A percentile compares a stretch with the other conserved stretches of the same genome.
Evolutionary conservation across 179 eudicot species (phyloP).

Genomic region (Beta macrorhiza): DNA sequence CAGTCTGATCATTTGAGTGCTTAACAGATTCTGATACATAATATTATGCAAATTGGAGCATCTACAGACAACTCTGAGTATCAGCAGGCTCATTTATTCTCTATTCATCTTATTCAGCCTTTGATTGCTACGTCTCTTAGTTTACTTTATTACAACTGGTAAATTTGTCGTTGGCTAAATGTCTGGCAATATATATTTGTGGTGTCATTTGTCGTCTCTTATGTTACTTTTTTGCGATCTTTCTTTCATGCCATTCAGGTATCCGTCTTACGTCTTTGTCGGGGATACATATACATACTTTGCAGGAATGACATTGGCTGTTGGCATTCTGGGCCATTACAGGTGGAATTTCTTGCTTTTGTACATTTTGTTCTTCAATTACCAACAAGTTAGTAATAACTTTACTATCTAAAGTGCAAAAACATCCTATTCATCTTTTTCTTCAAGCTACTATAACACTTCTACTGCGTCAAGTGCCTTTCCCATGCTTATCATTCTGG

Average conservation of each 20-base stretch:
- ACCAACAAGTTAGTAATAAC: too few relatives aligned
- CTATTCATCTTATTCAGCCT: conserved; percentile 88
- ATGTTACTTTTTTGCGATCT: not conserved
- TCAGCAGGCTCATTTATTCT: conserved; percentile 96
- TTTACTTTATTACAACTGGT: conserved; percentile 72
- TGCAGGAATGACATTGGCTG: conserved; percentile 99
- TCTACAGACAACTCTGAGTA: conserved; percentile 51
- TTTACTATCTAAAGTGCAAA: too few relatives aligned
- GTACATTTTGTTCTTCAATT: not conserved
- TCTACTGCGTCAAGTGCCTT: not conserved
- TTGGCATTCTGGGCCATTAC: conserved; percentile 91
- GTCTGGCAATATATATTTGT: not conserved
- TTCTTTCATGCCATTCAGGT: conserved; percentile 44
- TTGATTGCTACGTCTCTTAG: conserved; percentile 90
- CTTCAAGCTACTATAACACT: too few relatives aligned
- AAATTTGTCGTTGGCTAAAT: not conserved
- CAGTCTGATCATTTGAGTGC: conserved; percentile 26
- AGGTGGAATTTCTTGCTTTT: conserved; percentile 41
- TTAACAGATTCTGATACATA: conserved; percentile 79
- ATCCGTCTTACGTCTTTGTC: conserved; percentile 93
- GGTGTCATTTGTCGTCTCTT: not conserved
- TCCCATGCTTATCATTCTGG: too few relatives aligned
- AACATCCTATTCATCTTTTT: not conserved
- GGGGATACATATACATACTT: conserved; percentile 98
- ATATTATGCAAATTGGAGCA: conserved; percentile 85